phyloP scores from a whole-genome alignment of 129 eudicot genomes.

The Arctium minus region DNA sequence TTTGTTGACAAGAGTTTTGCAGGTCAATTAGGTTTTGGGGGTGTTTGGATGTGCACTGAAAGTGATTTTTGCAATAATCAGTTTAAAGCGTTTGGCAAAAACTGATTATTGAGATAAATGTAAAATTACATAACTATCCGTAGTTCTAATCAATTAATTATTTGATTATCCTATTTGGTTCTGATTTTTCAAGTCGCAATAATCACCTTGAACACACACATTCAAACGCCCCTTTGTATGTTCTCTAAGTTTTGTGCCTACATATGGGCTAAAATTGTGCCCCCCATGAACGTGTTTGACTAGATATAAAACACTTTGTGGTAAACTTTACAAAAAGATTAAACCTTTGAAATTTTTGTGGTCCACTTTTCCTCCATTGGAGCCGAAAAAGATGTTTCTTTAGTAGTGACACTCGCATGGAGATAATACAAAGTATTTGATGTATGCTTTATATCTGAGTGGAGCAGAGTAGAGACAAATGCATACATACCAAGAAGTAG shows the following conservation, averaged over 20 bases:
- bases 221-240: background rate
- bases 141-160: background rate
- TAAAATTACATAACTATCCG: background rate
- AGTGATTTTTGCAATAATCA: background rate
- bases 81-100: background rate
- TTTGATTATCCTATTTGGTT: background rate
- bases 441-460: background rate
- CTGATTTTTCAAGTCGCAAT: background rate
- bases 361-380: background rate
- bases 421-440: background rate
- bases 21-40: background rate
- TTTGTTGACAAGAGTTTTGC: constrained; percentile 20
- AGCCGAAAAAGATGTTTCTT: background rate
- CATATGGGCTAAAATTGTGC: background rate
- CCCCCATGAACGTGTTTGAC: background rate
- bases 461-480: background rate
- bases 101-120: background rate
- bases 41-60: background rate
- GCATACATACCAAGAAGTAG: background rate
- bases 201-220: background rate
- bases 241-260: background rate
- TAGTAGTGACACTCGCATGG: background rate
- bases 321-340: background rate
- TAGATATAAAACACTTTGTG: background rate
- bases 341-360: background rate